Evolutionary conservation across 805 yeast genomes (phyloP), one percentile per base, ranked within the genome.

Genomic region (Yamadazyma sp.): DNA sequence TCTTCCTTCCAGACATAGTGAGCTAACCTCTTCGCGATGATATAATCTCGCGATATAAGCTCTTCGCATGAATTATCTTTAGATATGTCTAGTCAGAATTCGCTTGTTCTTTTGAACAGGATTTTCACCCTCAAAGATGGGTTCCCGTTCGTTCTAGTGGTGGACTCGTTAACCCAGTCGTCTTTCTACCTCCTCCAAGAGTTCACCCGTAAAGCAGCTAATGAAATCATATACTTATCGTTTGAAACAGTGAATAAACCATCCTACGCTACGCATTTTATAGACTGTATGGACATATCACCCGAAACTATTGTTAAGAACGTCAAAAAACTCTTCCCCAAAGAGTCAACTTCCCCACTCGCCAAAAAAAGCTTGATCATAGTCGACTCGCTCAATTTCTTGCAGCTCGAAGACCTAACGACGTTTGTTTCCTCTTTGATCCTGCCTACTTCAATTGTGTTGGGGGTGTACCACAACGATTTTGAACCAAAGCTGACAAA

Each of bases 121-220:
- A 64, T 87, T 5, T 58, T 93, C 3, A 60, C 80, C 3, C 62
- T 86, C 35, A 84, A 81, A 46, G 98, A 93, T 51, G 59, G 60
- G 15, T 75, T 91, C 0, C 95, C 95, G 0, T 75, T 91, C 38
- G 57, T 87, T 3, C 67, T 91, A 4, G 66, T 84, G 3, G 53
- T 76, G 6, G 98, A 93, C 55, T 71, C 84, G 1, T 59, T 88
- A 7, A 65, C 73, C 0, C 96, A 90, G 56, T 77, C 93, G 0
- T 77, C 88, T 0, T 48, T 62, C 20, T 50, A 64, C 31, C 57
- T 90, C 9, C 52, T 85, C 1, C 53, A 62, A 18, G 96, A 88
- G 53, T 68, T 89, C 32, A 58, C 71, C 2, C 57, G 68, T 45
- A 67, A 72, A 49, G 52, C 25, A 5, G 19, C 58, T 62, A 9